These are phyloP conservation scores for Fusarium udum DNA, from an alignment of 2,329 filamentous ascomycete genomes.

Conservation along the genomic window DNA sequence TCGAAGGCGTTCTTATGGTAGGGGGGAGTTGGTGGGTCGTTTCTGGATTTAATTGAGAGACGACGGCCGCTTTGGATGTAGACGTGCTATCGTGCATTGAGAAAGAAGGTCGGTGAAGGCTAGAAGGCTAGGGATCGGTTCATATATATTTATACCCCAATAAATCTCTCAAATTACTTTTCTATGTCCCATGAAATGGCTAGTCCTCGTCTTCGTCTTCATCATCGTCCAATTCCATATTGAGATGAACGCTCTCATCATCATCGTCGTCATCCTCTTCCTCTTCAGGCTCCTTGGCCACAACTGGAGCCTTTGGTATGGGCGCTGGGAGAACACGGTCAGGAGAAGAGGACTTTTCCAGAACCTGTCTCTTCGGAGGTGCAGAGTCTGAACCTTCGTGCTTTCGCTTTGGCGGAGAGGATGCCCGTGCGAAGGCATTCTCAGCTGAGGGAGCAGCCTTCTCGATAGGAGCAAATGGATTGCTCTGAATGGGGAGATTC, in stretches of 20 bases:
- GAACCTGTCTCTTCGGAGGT: constrained; percentile 53
- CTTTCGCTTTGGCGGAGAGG: constrained; percentile 52
- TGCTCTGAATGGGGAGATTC: constrained; percentile 45
- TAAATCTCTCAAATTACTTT: constrained; percentile 19
- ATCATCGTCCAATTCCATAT: constrained; percentile 67
- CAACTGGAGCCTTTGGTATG: constrained; percentile 32
- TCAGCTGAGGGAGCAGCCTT: constrained; percentile 27
- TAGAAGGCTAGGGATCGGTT: constrained; percentile 31
- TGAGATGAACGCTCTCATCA: constrained; percentile 66
- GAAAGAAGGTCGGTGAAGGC: constrained; percentile 12
- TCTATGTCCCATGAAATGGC: background rate
- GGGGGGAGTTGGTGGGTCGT: constrained; percentile 32
- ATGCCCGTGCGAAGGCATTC: constrained; percentile 21
- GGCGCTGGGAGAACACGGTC: constrained; percentile 17
- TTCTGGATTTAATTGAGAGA: constrained; percentile 18
- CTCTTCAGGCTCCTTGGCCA: constrained; percentile 37
- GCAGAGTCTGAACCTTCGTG: constrained; percentile 49
- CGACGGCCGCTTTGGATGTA: constrained; percentile 29
- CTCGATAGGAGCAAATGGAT: constrained; percentile 49
- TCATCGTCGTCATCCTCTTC: constrained; percentile 53
- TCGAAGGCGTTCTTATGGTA: constrained; percentile 29
- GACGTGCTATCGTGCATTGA: constrained; percentile 25
- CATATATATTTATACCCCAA: constrained; percentile 33
- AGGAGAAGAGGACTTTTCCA: constrained; percentile 46
- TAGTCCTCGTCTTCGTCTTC: constrained; percentile 48